These are phyloP conservation scores for Fraxinus angustifolia DNA, from an alignment of 305 asterid species.

Conservation along the genomic window DNA sequence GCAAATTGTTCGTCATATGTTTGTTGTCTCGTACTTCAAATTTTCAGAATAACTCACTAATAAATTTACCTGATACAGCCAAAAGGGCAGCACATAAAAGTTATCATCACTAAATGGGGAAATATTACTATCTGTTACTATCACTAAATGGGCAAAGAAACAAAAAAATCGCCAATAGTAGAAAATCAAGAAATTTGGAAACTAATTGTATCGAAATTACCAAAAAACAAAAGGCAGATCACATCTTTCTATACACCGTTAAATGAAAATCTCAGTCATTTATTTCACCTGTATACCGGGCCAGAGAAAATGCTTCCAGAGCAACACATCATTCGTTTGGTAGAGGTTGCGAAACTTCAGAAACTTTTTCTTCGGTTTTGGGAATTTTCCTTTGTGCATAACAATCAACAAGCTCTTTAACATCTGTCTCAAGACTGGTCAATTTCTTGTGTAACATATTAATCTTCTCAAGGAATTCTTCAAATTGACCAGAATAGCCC, in stretches of 20 bases:
- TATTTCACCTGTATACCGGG: not conserved
- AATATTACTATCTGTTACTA: too few relatives aligned
- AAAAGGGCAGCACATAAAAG: not conserved
- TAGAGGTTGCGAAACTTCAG: constrained; percentile 16
- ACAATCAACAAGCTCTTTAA: not conserved
- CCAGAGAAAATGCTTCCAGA: not conserved
- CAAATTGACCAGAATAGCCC: constrained; percentile 22
- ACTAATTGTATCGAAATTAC: not conserved
- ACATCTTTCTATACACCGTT: not conserved
- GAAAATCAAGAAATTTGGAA: not conserved
- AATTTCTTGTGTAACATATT: constrained; percentile 29
- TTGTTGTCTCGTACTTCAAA: not conserved
- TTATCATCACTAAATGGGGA: not conserved
- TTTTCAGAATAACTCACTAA: not conserved
- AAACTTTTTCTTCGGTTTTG: constrained; percentile 10
- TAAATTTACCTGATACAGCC: not conserved
- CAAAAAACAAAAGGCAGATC: not conserved
- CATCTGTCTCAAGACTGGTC: constrained; percentile 12
- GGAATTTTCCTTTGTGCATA: not conserved
- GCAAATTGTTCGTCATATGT: not conserved
- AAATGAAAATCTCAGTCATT: not conserved
- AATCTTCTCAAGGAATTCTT: constrained; percentile 28
- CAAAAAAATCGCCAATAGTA: not conserved
- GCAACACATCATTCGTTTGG: not conserved
- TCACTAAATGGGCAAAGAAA: not conserved